Conservation (phyloP, 106 monocot genomes). For the Phalaenopsis equestris region DNA sequence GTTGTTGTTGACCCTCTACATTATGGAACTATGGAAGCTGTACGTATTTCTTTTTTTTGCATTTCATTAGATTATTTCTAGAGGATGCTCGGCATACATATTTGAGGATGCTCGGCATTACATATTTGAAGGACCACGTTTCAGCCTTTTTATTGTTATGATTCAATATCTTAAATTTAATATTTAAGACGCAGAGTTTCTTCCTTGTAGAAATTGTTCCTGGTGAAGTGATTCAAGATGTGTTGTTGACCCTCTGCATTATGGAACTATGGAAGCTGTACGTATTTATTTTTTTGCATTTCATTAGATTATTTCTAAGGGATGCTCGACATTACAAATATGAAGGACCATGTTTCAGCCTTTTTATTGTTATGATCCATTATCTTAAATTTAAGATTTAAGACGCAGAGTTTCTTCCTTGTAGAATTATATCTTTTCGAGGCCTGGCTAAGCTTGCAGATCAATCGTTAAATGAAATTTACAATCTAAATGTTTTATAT, state of each 20-base stretch:
- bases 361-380: background rate
- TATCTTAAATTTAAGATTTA: background rate
- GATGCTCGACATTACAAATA: background rate
- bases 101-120: no score
- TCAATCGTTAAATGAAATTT: background rate
- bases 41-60: conserved; percentile 29
- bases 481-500: no score
- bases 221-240: conserved; percentile 22
- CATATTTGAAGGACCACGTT: background rate
- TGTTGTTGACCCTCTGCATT: conserved; percentile 35
- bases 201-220: conserved; percentile 8
- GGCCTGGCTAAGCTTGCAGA: background rate
- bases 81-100: background rate
- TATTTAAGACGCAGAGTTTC: no score
- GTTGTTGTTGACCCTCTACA: conserved; percentile 31
- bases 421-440: background rate
- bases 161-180: background rate
- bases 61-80: background rate
- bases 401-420: background rate
- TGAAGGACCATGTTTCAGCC: background rate
- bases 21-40: conserved; percentile 57
- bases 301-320: background rate
- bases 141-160: background rate
- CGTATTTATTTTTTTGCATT: conserved; percentile 4
- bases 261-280: conserved; percentile 63